phyloP scores from a whole-genome alignment of 2,329 filamentous ascomycete species.

The Coniella vitis region DNA sequence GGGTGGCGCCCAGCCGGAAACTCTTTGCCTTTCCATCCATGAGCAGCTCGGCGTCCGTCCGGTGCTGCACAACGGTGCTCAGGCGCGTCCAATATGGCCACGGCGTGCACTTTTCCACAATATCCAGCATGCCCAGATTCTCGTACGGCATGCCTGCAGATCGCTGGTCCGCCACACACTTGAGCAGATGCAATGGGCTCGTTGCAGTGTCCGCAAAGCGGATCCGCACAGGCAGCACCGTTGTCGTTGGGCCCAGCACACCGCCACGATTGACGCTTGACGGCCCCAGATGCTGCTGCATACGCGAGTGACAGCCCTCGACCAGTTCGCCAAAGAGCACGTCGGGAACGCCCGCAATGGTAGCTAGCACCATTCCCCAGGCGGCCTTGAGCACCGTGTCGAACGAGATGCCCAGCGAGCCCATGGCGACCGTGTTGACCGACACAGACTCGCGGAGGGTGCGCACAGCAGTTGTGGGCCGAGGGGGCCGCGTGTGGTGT shows the following conservation, averaged over 20 bases:
- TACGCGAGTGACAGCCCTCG: slow-evolving; percentile 37
- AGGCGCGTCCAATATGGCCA: slow-evolving; percentile 49
- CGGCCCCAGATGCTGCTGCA: slow-evolving; percentile 22
- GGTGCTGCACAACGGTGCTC: slow-evolving; percentile 48
- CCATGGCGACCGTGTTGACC: slow-evolving; percentile 31
- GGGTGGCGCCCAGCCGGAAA: slow-evolving; percentile 39
- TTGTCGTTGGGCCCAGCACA: slow-evolving; percentile 40
- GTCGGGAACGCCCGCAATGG: slow-evolving; percentile 40
- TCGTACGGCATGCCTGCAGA: slow-evolving; percentile 41
- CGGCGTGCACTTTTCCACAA: slow-evolving; percentile 45
- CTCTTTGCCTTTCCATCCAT: slow-evolving; percentile 26
- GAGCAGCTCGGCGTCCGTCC: slow-evolving; percentile 33
- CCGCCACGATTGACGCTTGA: slow-evolving; percentile 49
- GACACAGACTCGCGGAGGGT: slow-evolving; percentile 34
- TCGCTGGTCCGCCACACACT: slow-evolving; percentile 42
- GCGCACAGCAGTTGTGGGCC: slow-evolving; percentile 31
- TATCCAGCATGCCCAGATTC: slow-evolving; percentile 42
- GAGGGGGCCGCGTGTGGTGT: slow-evolving; percentile 34
- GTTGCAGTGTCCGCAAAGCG: slow-evolving; percentile 36
- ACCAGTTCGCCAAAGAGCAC: slow-evolving; percentile 51
- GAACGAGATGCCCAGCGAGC: slow-evolving; percentile 37
- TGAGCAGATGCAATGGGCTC: slow-evolving; percentile 43
- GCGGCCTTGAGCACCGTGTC: slow-evolving; percentile 50
- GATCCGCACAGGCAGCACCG: slow-evolving; percentile 43
- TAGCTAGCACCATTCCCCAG: slow-evolving; percentile 50